These are phyloP conservation scores for Raphanus sativus DNA, from an alignment of 345 rosid species.

Conservation along the genomic window DNA sequence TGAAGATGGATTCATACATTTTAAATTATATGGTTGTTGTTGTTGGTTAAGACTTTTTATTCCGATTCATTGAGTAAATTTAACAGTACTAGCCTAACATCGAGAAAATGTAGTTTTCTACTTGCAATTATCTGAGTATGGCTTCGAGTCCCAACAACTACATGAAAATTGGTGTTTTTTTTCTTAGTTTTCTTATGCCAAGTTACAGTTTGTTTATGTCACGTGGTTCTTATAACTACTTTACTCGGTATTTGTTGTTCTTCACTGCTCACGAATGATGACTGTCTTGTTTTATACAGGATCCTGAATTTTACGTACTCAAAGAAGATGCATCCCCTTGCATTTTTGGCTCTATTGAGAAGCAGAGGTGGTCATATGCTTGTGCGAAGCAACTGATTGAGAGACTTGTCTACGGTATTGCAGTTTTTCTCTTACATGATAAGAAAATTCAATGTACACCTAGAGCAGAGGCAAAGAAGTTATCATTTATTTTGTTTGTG, in stretches of 20 bases:
- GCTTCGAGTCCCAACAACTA: neutral
- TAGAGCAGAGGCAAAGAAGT: neutral
- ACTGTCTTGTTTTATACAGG: slow-evolving; percentile 48
- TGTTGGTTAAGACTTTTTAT: neutral
- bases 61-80: neutral
- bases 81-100: neutral
- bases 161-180: too few species aligned
- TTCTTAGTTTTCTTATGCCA: slow-evolving; percentile 6
- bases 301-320: slow-evolving; percentile 86
- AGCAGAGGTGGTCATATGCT: slow-evolving; percentile 99
- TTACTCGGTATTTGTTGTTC: neutral
- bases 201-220: neutral
- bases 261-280: slow-evolving; percentile 2
- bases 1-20: neutral
- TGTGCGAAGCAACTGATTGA: slow-evolving; percentile 99
- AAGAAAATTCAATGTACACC: neutral
- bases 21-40: neutral
- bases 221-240: neutral
- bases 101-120: neutral
- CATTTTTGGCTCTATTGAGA: slow-evolving; percentile 97
- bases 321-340: slow-evolving; percentile 93
- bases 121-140: neutral
- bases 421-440: neutral
- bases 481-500: slow-evolving; percentile 12
- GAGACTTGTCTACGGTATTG: slow-evolving; percentile 88